Base-by-base conservation (phyloP, 23 red algal genomes). In the Gracilariopsis chorda region DNA sequence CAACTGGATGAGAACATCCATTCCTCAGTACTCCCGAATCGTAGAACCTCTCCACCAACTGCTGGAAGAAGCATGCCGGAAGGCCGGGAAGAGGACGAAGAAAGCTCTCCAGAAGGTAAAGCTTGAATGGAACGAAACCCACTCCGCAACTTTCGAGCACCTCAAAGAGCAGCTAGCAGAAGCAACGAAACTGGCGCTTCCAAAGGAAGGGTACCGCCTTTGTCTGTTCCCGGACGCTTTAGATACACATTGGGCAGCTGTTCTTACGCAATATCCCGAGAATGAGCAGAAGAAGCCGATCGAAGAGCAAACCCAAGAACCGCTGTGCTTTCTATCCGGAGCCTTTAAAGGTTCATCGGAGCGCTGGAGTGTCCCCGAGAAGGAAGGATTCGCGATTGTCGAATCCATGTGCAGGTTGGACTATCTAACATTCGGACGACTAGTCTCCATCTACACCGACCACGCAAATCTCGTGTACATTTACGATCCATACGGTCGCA, bases 171-270 rank as follows among this genome's bases (percentile, higher is more conserved):
- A 84, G 7, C 36, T 62, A 23, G 80, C 49, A 51, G 17, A 5
- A 8, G 35, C 80, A 65, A 51, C 40, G 80, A 84, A 43, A 37
- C 10, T 84, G 39, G 52, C 80, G 6, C 53, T 36, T 30, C 55
- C 58, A 19, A 65, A 84, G 34, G 13, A 40, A 44, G 42, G 42
- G 7, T 55, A 84, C 46, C 5, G 17, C 39, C 14, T 84, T 5
- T 84, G 80, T 28, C 58, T 84, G 7, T 84, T 84, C 58, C 63
- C 59, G 4, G 80, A 67, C 49, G 59, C 80, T 9, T 84, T 55
- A 6, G 80, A 84, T 4, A 84, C 80, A 7, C 80, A 84, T 44
- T 65, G 51, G 80, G 51, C 80, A 20, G 39, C 52, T 29, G 29
- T 84, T 30, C 80, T 84, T 7, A 63, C 53, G 9, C 80, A 84